phyloP scores from a whole-genome alignment of 1,139 yeast genomes.

The Kodamaea derodonti region DNA sequence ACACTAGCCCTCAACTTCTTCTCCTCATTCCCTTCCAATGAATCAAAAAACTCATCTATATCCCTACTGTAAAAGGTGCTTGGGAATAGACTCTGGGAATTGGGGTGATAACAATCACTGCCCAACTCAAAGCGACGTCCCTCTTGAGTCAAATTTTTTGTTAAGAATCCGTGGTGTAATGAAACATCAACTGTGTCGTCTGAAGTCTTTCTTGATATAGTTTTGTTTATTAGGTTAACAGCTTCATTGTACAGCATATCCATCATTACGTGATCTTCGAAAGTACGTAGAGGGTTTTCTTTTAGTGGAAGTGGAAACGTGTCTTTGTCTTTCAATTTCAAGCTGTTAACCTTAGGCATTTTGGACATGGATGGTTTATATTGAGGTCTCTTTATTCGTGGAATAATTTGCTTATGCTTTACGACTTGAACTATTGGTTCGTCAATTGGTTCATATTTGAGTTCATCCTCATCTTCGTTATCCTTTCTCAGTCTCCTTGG shows the following conservation, averaged over 20 bases:
- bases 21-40: slow-evolving; percentile 4
- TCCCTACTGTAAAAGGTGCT: slow-evolving; percentile 16
- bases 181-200: slow-evolving; percentile 20
- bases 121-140: slow-evolving; percentile 16
- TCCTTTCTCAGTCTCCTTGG: slow-evolving; percentile 15
- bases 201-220: slow-evolving; percentile 11
- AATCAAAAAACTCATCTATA: slow-evolving; percentile 22
- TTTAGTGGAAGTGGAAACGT: not conserved
- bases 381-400: not conserved
- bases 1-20: slow-evolving; percentile 2
- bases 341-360: not conserved
- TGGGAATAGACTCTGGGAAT: slow-evolving; percentile 5
- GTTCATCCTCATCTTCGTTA: not conserved
- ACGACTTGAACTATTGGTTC: not conserved
- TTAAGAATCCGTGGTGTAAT: slow-evolving; percentile 19
- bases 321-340: not conserved
- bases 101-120: slow-evolving; percentile 9
- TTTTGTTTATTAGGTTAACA: slow-evolving; percentile 16
- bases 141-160: slow-evolving; percentile 24
- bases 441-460: not conserved
- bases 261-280: slow-evolving; percentile 16
- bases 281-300: slow-evolving; percentile 5
- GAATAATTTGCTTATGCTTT: too few relatives aligned
- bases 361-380: not conserved
- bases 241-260: slow-evolving; percentile 17